Evolutionary conservation across 805 yeast species (phyloP).

Genomic region (Kuraishia molischiana): DNA sequence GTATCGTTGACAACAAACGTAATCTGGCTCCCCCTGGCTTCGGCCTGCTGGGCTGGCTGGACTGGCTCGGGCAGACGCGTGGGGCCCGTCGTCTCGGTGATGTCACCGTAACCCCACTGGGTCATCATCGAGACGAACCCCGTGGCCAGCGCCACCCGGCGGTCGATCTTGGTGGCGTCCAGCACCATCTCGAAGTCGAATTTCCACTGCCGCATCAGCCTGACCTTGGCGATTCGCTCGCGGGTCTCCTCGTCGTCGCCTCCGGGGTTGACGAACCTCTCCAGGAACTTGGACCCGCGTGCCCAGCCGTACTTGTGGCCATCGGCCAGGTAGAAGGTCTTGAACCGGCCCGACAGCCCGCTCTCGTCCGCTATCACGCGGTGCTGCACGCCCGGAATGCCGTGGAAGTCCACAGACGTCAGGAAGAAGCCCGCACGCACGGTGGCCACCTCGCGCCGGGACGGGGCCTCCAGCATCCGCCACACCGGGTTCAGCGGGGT

Average conservation of each 20-base stretch:
- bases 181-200: conserved; percentile 50
- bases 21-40: conserved; percentile 1
- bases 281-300: conserved; percentile 39
- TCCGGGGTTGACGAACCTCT: conserved; percentile 41
- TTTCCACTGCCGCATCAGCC: conserved; percentile 46
- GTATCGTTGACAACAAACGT: conserved; percentile 14
- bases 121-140: conserved; percentile 54
- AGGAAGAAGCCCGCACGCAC: conserved; percentile 37
- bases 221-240: conserved; percentile 43
- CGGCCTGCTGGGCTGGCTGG: conserved; percentile 5
- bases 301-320: conserved; percentile 52
- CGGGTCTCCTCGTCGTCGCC: conserved; percentile 48
- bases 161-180: conserved; percentile 36
- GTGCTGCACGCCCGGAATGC: conserved; percentile 32
- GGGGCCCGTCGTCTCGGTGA: conserved; percentile 45
- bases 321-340: conserved; percentile 39
- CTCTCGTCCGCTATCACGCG: conserved; percentile 28
- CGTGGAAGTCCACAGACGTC: conserved; percentile 40
- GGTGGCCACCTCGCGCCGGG: conserved; percentile 38
- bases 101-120: conserved; percentile 54
- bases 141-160: conserved; percentile 47
- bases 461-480: conserved; percentile 36
- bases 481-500: conserved; percentile 39
- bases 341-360: conserved; percentile 27
- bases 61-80: conserved; percentile 18